phyloP scores from a whole-genome alignment of 129 eudicot species.

The Lactuca sativa region DNA sequence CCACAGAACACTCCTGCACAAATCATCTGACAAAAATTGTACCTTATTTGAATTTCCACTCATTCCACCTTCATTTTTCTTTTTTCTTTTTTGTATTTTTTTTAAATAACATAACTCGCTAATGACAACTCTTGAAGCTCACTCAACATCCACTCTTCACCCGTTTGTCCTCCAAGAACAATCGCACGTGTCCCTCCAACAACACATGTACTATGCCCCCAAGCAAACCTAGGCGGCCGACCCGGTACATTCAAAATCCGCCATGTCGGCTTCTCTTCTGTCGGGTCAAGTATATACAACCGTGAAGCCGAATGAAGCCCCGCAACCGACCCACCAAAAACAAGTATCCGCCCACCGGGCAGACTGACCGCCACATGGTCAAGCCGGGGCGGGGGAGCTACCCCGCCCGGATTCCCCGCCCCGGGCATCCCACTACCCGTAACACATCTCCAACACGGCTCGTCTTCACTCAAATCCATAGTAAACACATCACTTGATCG shows the following conservation, averaged over 20 bases:
- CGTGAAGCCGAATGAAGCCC: constrained; percentile 87
- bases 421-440: constrained; percentile 82
- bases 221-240: constrained; percentile 65
- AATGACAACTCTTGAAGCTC: constrained; percentile 79
- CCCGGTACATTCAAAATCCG: constrained; percentile 66
- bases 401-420: constrained; percentile 73
- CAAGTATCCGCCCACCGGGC: constrained; percentile 79
- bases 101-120: constrained; percentile 48
- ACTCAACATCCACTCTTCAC: constrained; percentile 81
- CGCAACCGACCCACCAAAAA: constrained; percentile 86
- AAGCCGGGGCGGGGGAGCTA: constrained; percentile 80
- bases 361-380: constrained; percentile 91
- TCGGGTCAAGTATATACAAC: constrained; percentile 74
- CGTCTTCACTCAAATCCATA: constrained; percentile 63
- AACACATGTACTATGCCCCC: constrained; percentile 78
- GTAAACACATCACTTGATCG: constrained; percentile 65
- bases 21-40: constrained; percentile 22
- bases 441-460: constrained; percentile 69
- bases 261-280: constrained; percentile 81
- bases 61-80: no score
- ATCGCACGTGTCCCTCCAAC: constrained; percentile 76
- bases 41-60: neutral
- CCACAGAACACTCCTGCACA: constrained; percentile 19
- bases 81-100: neutral
- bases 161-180: constrained; percentile 75